Evolutionary conservation across 2,329 filamentous ascomycete species (phyloP).

Genomic region (Trichoderma breve): DNA sequence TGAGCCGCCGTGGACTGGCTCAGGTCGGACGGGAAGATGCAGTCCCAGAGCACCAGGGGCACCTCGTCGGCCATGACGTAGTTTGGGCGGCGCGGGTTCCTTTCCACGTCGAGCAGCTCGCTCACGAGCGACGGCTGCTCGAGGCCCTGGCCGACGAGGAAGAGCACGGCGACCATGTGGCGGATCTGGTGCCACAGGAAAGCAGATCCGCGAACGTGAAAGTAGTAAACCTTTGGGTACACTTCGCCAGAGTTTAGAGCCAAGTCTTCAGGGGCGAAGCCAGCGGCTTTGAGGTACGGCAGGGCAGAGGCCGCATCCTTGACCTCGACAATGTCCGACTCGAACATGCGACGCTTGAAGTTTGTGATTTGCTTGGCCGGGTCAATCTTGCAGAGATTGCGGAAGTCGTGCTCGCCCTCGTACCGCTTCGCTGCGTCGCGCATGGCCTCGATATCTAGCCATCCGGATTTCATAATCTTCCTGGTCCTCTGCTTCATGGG

Average conservation of each 20-base stretch:
- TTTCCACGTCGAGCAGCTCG: conserved; percentile 69
- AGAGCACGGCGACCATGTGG: conserved; percentile 89
- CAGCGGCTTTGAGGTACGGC: conserved; percentile 49
- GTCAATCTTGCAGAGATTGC: conserved; percentile 96
- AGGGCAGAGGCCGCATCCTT: conserved; percentile 52
- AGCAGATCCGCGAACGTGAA: conserved; percentile 83
- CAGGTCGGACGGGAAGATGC: conserved; percentile 67
- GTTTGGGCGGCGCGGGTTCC: conserved; percentile 71
- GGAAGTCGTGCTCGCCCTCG: conserved; percentile 86
- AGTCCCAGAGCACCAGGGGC: conserved; percentile 94
- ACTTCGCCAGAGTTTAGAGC: conserved; percentile 19
- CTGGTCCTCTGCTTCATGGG: neutral
- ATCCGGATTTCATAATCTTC: conserved; percentile 57
- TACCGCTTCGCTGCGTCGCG: conserved; percentile 73
- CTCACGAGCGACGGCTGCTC: conserved; percentile 72
- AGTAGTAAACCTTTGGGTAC: conserved; percentile 73
- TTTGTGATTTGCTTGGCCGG: conserved; percentile 83
- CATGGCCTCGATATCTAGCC: conserved; percentile 88
- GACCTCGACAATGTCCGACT: conserved; percentile 74
- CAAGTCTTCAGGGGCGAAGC: conserved; percentile 32
- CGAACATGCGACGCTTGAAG: conserved; percentile 75
- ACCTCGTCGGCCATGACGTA: conserved; percentile 91
- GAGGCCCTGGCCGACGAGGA: conserved; percentile 84
- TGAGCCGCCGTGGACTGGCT: conserved; percentile 35
- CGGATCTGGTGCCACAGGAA: conserved; percentile 99